Conservation (phyloP, 805 yeast species). For the Pichia eremophila region DNA sequence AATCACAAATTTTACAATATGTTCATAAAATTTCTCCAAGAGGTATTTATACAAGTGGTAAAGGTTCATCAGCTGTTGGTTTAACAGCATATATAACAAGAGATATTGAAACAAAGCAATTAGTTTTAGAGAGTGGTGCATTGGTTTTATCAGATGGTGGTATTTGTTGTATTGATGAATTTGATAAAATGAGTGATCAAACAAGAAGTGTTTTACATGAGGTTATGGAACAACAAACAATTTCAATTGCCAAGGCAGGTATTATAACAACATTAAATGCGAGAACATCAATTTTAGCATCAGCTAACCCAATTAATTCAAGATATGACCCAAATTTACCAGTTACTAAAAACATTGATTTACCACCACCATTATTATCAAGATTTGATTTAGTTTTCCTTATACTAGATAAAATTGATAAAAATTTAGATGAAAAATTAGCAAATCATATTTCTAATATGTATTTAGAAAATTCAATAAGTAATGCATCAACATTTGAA, state of each 20-base stretch:
- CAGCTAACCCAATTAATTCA: slow-evolving; percentile 95
- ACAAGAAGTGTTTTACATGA: slow-evolving; percentile 94
- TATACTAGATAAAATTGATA: slow-evolving; percentile 88
- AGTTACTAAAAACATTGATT: slow-evolving; percentile 88
- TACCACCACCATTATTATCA: slow-evolving; percentile 92
- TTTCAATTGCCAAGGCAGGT: slow-evolving; percentile 97
- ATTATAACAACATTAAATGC: slow-evolving; percentile 95
- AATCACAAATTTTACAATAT: slow-evolving; percentile 87
- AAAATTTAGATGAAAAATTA: slow-evolving; percentile 68
- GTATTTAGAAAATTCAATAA: slow-evolving; percentile 84
- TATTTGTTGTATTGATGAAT: slow-evolving; percentile 97
- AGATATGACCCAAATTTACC: slow-evolving; percentile 92
- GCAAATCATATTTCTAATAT: slow-evolving; percentile 86
- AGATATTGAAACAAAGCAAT: slow-evolving; percentile 86
- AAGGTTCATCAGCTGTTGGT: slow-evolving; percentile 98
- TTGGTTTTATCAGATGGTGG: slow-evolving; percentile 95
- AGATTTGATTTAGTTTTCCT: slow-evolving; percentile 92
- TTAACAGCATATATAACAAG: slow-evolving; percentile 93
- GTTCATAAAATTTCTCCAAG: slow-evolving; percentile 97
- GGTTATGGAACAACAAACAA: slow-evolving; percentile 99
- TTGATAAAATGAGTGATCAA: slow-evolving; percentile 92
- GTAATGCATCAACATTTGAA: slow-evolving; percentile 56
- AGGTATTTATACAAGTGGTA: slow-evolving; percentile 96
- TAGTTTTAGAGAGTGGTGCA: slow-evolving; percentile 94
- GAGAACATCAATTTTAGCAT: slow-evolving; percentile 88